phyloP scores from a whole-genome alignment of 106 monocot genomes.

The Dendrobium nobile region DNA sequence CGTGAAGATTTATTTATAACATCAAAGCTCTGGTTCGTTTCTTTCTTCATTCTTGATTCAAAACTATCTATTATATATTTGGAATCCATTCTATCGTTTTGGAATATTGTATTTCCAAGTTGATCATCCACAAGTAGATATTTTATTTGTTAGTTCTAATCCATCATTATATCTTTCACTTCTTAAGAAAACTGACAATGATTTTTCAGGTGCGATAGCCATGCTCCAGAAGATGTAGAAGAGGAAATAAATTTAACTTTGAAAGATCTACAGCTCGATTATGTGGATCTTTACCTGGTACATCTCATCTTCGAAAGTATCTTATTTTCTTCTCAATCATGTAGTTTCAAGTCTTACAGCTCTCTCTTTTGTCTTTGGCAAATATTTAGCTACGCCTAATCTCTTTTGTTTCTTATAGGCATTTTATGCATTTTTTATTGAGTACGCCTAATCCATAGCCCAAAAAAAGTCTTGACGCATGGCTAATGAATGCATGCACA shows the following conservation, averaged over 20 bases:
- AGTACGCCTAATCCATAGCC: too few relatives aligned
- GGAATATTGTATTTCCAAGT: neutral
- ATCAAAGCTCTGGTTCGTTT: slow-evolving; percentile 50
- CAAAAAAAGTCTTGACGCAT: too few relatives aligned
- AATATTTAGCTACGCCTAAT: too few relatives aligned
- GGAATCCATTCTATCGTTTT: neutral
- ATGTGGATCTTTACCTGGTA: slow-evolving; percentile 58
- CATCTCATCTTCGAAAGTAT: neutral
- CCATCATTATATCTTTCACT: too few relatives aligned
- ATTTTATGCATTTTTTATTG: too few relatives aligned
- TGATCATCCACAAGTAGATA: neutral
- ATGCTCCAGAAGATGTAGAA: slow-evolving; percentile 57
- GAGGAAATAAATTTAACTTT: slow-evolving; percentile 43
- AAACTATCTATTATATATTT: neutral
- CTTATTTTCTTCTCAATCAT: too few relatives aligned
- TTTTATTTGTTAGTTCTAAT: too few relatives aligned
- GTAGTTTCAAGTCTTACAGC: too few relatives aligned
- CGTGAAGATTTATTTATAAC: slow-evolving; percentile 61
- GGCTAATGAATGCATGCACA: too few relatives aligned
- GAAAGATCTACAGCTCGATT: slow-evolving; percentile 64
- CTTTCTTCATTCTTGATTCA: neutral
- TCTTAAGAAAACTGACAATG: neutral
- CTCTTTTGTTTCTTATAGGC: too few relatives aligned
- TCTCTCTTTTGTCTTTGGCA: too few relatives aligned
- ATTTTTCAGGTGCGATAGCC: slow-evolving; percentile 56